These are phyloP conservation scores for Aureobasidium vineae DNA, from an alignment of 2,329 filamentous ascomycete genomes.

Conservation along the genomic window DNA sequence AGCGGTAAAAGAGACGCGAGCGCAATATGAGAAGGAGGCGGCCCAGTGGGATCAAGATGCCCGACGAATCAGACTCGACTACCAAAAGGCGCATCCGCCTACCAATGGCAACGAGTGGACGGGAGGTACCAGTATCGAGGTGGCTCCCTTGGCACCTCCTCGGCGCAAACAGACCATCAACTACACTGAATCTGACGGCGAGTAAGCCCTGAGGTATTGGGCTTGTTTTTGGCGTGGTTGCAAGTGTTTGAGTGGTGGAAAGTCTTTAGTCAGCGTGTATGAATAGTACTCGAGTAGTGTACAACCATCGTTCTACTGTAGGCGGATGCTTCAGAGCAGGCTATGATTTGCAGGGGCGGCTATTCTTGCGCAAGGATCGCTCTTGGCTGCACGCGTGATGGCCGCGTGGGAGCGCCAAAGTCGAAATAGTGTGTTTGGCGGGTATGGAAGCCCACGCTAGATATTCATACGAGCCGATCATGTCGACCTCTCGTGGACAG, in stretches of 20 bases:
- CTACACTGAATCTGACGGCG: conserved; percentile 12
- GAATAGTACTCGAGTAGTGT: background rate
- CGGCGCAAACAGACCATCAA: conserved; percentile 18
- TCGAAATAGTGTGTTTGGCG: background rate
- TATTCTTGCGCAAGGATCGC: conserved; percentile 20
- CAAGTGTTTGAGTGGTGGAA: conserved; percentile 15
- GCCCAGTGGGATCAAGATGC: conserved; percentile 72
- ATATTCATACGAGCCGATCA: conserved; percentile 1
- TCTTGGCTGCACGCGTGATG: conserved; percentile 20
- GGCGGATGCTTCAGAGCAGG: background rate
- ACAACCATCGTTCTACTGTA: conserved; percentile 14
- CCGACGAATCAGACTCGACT: conserved; percentile 45
- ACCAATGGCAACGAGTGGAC: conserved; percentile 16
- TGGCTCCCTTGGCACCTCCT: conserved; percentile 6
- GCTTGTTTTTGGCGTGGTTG: background rate
- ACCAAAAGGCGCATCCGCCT: conserved; percentile 25
- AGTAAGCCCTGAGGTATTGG: background rate
- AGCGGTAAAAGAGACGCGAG: conserved; percentile 58
- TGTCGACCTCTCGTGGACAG: background rate
- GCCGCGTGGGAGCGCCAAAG: conserved; percentile 14
- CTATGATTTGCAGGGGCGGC: conserved; percentile 22
- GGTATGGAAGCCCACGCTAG: conserved; percentile 4
- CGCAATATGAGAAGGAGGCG: conserved; percentile 60
- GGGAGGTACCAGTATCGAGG: conserved; percentile 21
- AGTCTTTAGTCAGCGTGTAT: conserved; percentile 19